These are phyloP conservation scores for Pseudogymnoascus sp. DNA, from an alignment of 2,329 filamentous ascomycete species.

Conservation along the genomic window DNA sequence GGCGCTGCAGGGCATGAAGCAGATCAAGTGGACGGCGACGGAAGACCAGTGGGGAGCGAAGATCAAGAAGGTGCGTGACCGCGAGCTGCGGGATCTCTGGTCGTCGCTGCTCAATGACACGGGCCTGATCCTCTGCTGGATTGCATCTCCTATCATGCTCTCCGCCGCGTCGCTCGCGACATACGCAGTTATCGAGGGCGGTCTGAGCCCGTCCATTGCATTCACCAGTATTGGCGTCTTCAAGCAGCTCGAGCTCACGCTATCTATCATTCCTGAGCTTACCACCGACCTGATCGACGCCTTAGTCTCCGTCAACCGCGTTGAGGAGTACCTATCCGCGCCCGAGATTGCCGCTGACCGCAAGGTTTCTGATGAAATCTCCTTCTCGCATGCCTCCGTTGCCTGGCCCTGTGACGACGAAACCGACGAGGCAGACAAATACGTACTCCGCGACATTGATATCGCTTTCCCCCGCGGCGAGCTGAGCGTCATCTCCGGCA, in stretches of 20 bases:
- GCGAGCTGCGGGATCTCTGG: slow-evolving; percentile 62
- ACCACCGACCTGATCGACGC: slow-evolving; percentile 65
- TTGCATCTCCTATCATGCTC: slow-evolving; percentile 65
- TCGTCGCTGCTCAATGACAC: slow-evolving; percentile 58
- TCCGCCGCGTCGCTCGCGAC: slow-evolving; percentile 63
- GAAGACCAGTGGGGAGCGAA: slow-evolving; percentile 69
- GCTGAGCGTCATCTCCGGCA: slow-evolving; percentile 67
- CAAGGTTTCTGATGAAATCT: slow-evolving; percentile 50
- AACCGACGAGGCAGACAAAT: slow-evolving; percentile 49
- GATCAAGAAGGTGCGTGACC: slow-evolving; percentile 56
- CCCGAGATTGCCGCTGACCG: slow-evolving; percentile 54
- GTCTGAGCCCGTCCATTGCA: slow-evolving; percentile 63
- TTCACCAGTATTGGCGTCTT: slow-evolving; percentile 75
- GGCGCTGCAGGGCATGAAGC: slow-evolving; percentile 69
- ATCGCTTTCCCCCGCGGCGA: slow-evolving; percentile 61
- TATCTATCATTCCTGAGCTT: slow-evolving; percentile 66
- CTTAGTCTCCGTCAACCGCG: slow-evolving; percentile 63
- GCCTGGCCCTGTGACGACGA: slow-evolving; percentile 68
- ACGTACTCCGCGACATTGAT: slow-evolving; percentile 57
- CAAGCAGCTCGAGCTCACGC: slow-evolving; percentile 61
- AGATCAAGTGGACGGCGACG: slow-evolving; percentile 77
- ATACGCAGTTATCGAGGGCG: slow-evolving; percentile 58
- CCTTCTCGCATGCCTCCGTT: slow-evolving; percentile 60
- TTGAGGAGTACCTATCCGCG: slow-evolving; percentile 62
- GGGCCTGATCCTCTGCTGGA: slow-evolving; percentile 59